A percentile compares a stretch with the other conserved stretches of the same genome.
Evolutionary conservation across 2,329 filamentous ascomycete species (phyloP).

Genomic region (Sporothrix brasiliensis): DNA sequence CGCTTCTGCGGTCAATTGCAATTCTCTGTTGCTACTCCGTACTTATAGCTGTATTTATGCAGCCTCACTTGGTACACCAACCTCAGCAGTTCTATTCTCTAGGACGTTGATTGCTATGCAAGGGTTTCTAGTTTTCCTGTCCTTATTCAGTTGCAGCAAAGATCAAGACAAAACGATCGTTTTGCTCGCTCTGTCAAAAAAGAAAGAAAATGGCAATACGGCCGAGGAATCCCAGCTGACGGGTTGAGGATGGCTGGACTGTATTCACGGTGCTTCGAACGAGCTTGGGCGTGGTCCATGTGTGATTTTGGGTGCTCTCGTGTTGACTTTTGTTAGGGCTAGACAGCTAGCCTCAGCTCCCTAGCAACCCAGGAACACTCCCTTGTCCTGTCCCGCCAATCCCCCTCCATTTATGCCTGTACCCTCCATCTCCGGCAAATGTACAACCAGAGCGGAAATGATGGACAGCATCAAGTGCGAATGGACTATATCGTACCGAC

Average conservation of each 20-base stretch:
- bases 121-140: not conserved
- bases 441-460: slow-evolving; percentile 10
- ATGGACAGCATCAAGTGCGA: not conserved
- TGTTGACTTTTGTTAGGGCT: not conserved
- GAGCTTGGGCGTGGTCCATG: not conserved
- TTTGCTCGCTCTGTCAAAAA: not conserved
- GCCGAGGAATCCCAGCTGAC: slow-evolving; percentile 11
- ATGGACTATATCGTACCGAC: slow-evolving; percentile 17
- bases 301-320: not conserved
- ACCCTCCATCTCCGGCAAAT: not conserved
- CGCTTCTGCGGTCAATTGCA: not conserved
- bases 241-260: too few relatives aligned
- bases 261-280: not conserved
- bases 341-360: slow-evolving; percentile 1
- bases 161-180: not conserved
- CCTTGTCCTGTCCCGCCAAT: not conserved
- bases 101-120: not conserved
- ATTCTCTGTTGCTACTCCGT: too few relatives aligned
- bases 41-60: not conserved
- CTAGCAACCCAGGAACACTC: not conserved
- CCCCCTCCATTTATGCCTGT: not conserved
- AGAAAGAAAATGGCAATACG: not conserved
- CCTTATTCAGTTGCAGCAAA: not conserved
- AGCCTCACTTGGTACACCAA: slow-evolving; percentile 2
- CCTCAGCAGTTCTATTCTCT: not conserved